Base-by-base conservation (phyloP, 441 rosid species). In the Gossypium trilobum region DNA sequence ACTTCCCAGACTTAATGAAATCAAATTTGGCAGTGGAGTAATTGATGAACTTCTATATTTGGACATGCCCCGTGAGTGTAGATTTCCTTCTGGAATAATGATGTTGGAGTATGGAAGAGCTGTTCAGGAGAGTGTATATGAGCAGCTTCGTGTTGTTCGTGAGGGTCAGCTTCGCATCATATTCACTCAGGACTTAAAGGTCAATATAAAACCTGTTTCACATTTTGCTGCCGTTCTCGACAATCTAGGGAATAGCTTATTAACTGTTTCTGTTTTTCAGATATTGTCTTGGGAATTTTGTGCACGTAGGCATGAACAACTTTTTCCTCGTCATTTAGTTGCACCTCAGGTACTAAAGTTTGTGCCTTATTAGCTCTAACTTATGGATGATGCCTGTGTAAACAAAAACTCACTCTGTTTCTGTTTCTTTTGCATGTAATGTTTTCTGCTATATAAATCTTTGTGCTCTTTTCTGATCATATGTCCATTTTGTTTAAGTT, bases 221-320 rank as follows among this genome's bases (percentile, higher is more conserved):
- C 67, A 25, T 76, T 39, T 73, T 46, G 51, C 8, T 1, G n/a
- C n/a, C 52, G 14, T 68, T 62, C 11, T 9, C 69, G 33, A 3
- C 73, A 33, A 71, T 71, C 6, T 7, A 19, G 16, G 54, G 48
- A 51, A 70, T 75, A 51, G 81, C 54, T 29, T 71, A 20, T 54
- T 27, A 55, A 65, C 29, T 7, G 20, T 8, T 80, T 36, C 69
- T 62, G 66, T 63, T 68, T 50, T n/a, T 23, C 85, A 92, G 99
- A 92, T 95, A 75, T 80, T 95, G 79, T 89, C 95, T 23, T 95
- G 99, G 99, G 99, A 95, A 80, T 95, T 92, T 77, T 95, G 99
- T 88, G 95, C 93, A 8, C 91, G 91, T 3, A 88, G 86, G 16
- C 99, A 95, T 80, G 98, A 95, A 86, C 97, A 95, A 84, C 91